Conservation (phyloP, 805 yeast genomes). For the Metschnikowia noctiluminum region DNA sequence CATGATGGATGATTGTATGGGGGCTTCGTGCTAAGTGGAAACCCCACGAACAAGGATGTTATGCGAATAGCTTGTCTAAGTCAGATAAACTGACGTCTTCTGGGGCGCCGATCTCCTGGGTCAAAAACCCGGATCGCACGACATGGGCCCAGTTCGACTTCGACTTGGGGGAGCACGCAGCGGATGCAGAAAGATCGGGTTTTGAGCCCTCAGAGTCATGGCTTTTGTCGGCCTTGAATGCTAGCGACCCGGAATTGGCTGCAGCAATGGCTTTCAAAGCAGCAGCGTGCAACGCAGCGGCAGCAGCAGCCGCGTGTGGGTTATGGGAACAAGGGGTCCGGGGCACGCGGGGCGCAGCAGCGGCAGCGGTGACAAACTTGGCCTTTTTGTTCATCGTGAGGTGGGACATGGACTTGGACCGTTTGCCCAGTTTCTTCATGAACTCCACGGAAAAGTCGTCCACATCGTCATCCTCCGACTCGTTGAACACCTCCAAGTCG, state of each 20-base stretch:
- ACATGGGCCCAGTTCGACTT: slow-evolving; percentile 69
- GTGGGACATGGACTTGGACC: slow-evolving; percentile 66
- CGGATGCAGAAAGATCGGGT: neutral
- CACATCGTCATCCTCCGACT: slow-evolving; percentile 36
- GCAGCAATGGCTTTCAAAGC: slow-evolving; percentile 48
- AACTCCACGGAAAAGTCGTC: slow-evolving; percentile 38
- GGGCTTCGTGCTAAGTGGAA: neutral
- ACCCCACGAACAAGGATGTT: neutral
- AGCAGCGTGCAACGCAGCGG: slow-evolving; percentile 70
- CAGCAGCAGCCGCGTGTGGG: slow-evolving; percentile 68
- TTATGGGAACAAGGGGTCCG: slow-evolving; percentile 53
- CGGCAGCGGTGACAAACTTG: slow-evolving; percentile 63
- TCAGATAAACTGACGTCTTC: slow-evolving; percentile 76
- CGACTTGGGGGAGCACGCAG: slow-evolving; percentile 5
- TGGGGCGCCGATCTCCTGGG: slow-evolving; percentile 75
- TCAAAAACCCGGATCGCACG: slow-evolving; percentile 70
- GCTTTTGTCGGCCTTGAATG: neutral
- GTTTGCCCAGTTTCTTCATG: slow-evolving; percentile 45
- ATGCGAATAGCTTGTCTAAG: slow-evolving; percentile 39
- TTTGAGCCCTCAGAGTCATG: neutral
- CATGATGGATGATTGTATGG: neutral
- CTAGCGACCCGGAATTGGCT: slow-evolving; percentile 22
- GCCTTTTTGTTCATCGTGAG: slow-evolving; percentile 48
- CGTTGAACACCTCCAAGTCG: slow-evolving; percentile 48
- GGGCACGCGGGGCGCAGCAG: slow-evolving; percentile 80